These are phyloP conservation scores for Cryphonectria carpinicola DNA, from an alignment of 2,329 filamentous ascomycete genomes.

Conservation along the genomic window DNA sequence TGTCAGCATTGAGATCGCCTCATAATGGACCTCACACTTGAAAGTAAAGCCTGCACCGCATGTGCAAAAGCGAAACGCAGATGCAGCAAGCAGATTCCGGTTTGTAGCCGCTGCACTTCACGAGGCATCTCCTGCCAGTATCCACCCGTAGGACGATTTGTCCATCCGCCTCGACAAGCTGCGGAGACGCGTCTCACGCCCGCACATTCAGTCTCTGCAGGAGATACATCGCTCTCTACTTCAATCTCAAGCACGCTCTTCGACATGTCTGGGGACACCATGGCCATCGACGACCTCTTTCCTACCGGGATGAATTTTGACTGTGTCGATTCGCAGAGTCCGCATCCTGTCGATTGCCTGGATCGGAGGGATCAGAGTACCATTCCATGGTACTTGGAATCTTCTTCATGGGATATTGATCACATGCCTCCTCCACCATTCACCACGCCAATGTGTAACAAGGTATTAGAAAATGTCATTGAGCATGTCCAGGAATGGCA, in stretches of 20 bases:
- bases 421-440: not conserved
- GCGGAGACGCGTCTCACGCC: not conserved
- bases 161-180: not conserved
- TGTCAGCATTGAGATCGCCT: not conserved
- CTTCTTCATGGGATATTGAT: constrained; percentile 29
- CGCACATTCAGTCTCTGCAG: too few species aligned
- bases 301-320: not conserved
- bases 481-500: constrained; percentile 34
- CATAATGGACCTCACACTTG: constrained; percentile 22
- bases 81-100: constrained; percentile 32
- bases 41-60: constrained; percentile 32
- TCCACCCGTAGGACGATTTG: constrained; percentile 19
- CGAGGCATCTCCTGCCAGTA: constrained; percentile 33
- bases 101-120: constrained; percentile 33
- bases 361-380: not conserved
- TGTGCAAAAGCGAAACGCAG: constrained; percentile 34
- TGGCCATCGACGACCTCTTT: constrained; percentile 8
- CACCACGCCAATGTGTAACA: constrained; percentile 10
- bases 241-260: not conserved
- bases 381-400: constrained; percentile 20
- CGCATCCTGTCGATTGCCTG: not conserved
- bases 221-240: not conserved
- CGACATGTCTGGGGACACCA: constrained; percentile 2
- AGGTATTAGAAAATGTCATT: constrained; percentile 26
- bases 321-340: not conserved